Evolutionary conservation across 805 yeast genomes (phyloP), one percentile per base, ranked within the genome.

Genomic region (Barnettozyma siamensis): DNA sequence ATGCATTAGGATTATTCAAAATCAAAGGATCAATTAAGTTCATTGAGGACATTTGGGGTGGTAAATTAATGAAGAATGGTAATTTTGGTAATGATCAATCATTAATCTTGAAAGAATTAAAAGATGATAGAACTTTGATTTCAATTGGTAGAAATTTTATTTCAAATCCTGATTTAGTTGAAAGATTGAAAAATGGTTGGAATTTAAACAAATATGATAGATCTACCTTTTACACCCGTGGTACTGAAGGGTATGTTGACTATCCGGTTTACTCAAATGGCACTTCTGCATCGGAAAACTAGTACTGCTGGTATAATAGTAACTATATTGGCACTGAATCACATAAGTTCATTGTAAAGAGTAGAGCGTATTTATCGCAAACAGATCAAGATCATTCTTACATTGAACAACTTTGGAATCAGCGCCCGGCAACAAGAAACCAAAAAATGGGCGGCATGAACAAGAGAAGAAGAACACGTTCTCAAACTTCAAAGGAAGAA

Each of bases 161-260:
- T 13, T 60, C 75, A 1, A 72, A 72, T 47, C 76, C 75, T 8
- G 75, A 71, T 51, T 58, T 71, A 16, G 58, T 56, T 2, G 23
- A 53, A 8, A 57, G 73, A 42, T 58, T 70, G 31, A 53, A 57
- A 32, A 55, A 66, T n/a, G 74, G 70, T 2, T 38, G 16, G 13
- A 51, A 54, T 12, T 58, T 72, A 47, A 52, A 51, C 12, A 48
- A 45, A 2, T 64, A 63, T 35, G 55, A 62, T 33, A 54, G 71
- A 47, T 35, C 46, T 9, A 65, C 69, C 7, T 75, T 75, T 17
- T 44, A 45, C 24, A 38, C 53, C 9, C 45, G 46, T 28, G 41
- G 18, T 29, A 33, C 18, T 1, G 15, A 19, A 7, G 47, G 47
- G n/a, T 46, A 40, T 33, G 33, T 19, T 23, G 49, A 43, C 20